phyloP scores from a whole-genome alignment of 169 alveolate species.

The Theileria equi region DNA sequence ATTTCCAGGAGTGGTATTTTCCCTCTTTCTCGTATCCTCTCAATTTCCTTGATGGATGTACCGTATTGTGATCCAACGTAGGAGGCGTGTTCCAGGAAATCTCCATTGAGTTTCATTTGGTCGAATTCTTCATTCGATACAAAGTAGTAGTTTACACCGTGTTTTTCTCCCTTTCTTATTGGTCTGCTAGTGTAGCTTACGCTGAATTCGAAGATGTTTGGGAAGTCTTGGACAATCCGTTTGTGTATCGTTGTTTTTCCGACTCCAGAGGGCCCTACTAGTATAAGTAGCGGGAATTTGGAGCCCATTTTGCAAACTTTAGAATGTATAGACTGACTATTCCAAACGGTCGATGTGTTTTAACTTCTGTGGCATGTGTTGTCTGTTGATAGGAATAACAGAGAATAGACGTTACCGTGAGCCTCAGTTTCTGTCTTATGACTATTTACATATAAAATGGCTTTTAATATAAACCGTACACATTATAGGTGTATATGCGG shows the following conservation, averaged over 20 bases:
- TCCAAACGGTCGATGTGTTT: too few relatives aligned
- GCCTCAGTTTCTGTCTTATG: too few relatives aligned
- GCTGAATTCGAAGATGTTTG: constrained; percentile 71
- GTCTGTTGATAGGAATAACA: too few relatives aligned
- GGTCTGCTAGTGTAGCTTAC: constrained; percentile 84
- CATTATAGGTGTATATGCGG: too few relatives aligned
- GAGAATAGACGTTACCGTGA: too few relatives aligned
- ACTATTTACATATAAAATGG: too few relatives aligned
- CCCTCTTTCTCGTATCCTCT: constrained; percentile 62
- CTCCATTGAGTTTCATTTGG: constrained; percentile 68
- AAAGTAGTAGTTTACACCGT: constrained; percentile 82
- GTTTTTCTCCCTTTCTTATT: constrained; percentile 78
- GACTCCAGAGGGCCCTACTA: constrained; percentile 91
- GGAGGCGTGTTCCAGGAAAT: constrained; percentile 77
- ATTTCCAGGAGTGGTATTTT: constrained; percentile 84
- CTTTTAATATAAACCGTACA: too few relatives aligned
- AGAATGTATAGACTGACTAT: too few relatives aligned
- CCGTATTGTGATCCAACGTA: constrained; percentile 86
- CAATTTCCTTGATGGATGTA: constrained; percentile 71
- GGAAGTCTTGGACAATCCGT: constrained; percentile 64
- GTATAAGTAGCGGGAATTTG: constrained; percentile 76
- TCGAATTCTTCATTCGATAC: constrained; percentile 77
- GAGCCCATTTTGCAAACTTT: too few relatives aligned
- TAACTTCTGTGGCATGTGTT: too few relatives aligned
- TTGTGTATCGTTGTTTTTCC: constrained; percentile 86